Percentiles rank a stretch among this genome's conserved stretches.
Conservation (phyloP, 2,329 filamentous ascomycete genomes). For the Colletotrichum camelliae region DNA sequence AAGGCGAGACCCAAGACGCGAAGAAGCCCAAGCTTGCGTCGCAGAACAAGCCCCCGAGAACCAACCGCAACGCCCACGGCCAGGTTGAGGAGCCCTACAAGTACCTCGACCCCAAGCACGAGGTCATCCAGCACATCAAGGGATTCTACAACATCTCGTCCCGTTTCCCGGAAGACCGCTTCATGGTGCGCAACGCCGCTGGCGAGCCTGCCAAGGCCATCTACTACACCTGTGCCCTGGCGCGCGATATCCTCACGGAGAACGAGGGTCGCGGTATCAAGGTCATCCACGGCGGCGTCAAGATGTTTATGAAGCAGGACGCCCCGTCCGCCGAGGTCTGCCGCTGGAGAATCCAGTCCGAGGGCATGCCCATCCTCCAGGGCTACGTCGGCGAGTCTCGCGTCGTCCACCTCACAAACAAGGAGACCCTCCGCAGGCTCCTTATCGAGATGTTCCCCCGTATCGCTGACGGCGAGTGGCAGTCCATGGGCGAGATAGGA, state of each 20-base stretch:
- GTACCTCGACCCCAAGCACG: conserved; percentile 77
- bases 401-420: conserved; percentile 75
- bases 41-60: conserved; percentile 32
- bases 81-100: conserved; percentile 92
- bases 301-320: conserved; percentile 99
- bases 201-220: conserved; percentile 92
- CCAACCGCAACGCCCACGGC: conserved; percentile 49
- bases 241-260: conserved; percentile 81
- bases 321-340: conserved; percentile 86
- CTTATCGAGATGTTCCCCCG: conserved; percentile 98
- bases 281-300: conserved; percentile 95
- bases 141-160: conserved; percentile 84
- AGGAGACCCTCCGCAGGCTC: conserved; percentile 80
- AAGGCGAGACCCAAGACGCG: conserved; percentile 35
- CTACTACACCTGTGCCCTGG: conserved; percentile 90
- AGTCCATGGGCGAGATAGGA: conserved; percentile 84
- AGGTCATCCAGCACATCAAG: conserved; percentile 78
- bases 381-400: conserved; percentile 85
- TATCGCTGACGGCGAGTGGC: conserved; percentile 76
- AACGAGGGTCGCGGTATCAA: conserved; percentile 94
- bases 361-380: conserved; percentile 89
- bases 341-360: conserved; percentile 93
- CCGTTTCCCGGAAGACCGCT: conserved; percentile 87
- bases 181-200: conserved; percentile 93
- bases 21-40: conserved; percentile 50